Base-by-base conservation (phyloP, 225 moss, liverwort and hornwort genomes). In the Asterella californica region DNA sequence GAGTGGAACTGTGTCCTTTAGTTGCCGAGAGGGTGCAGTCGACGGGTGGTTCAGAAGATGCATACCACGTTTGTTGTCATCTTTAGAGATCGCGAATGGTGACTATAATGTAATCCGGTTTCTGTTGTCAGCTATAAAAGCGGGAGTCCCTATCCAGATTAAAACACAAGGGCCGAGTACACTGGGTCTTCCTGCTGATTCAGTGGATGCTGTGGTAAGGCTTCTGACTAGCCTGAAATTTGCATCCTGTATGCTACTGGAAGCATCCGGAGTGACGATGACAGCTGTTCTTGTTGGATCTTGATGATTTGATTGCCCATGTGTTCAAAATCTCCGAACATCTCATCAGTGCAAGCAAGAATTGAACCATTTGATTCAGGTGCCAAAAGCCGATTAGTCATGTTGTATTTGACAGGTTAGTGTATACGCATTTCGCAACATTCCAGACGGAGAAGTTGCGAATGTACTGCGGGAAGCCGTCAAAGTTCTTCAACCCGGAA, bases 151-250 rank as follows among this genome's bases (percentile, higher is more conserved):
- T 32, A 88, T 95, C 74, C 87, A 86, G 79, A 80, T 95, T 69
- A 83, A 80, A 54, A 82, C 82, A 55, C 76, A 68, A 24, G 82
- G 79, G 27, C 81, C 91, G 0, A 87, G 85, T 76, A 81, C 83
- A 72, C 88, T 93, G 5, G 87, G 75, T 48, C 79, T 95, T 72
- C 90, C 91, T 72, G 80, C 99, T 24, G 89, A 89, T 75, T 90
- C 91, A 76, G 85, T 95, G 92, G 99, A 99, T 85, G 99, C 95
- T 59, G 99, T 95, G 99, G 99, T 99, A 87, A 72, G 86, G 50
- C 19, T 38, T 37, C n/a, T 60, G 19, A 74, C 52, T 21, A 27
- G 1, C 67, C 32, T 67, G 67, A 27, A 67, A 2, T 15, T 67
- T 18, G 10, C 6, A 19, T 38, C 9, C 25, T 8, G 2, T 17